These are phyloP conservation scores for Caryopteris hybrid DNA, from an alignment of 305 asterid species.

Conservation along the genomic window DNA sequence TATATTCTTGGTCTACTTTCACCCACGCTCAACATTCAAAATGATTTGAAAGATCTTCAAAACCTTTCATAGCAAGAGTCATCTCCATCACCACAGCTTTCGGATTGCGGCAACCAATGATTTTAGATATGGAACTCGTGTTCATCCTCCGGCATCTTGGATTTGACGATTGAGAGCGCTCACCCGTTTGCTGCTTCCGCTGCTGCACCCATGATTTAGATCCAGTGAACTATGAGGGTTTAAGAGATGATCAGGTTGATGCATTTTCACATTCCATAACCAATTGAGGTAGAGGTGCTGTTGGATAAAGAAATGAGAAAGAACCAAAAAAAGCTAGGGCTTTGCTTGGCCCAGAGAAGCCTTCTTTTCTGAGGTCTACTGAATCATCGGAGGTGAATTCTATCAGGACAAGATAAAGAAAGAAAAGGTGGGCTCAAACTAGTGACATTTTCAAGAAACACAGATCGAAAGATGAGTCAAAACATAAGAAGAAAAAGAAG, in stretches of 20 bases:
- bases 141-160: no score
- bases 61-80: no score
- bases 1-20: no score
- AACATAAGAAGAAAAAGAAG: conserved; percentile 38
- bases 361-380: conserved; percentile 26
- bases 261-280: conserved; percentile 63
- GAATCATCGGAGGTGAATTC: conserved; percentile 52
- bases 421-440: conserved; percentile 29
- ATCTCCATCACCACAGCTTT: no score
- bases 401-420: conserved; percentile 24
- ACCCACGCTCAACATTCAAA: no score
- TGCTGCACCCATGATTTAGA: conserved; percentile 28
- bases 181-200: no score
- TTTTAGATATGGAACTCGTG: no score
- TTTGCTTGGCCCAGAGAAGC: conserved; percentile 63
- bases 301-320: conserved; percentile 45
- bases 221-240: conserved; percentile 46
- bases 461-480: conserved; percentile 48
- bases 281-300: conserved; percentile 91
- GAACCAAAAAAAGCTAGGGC: conserved; percentile 32
- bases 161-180: no score
- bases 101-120: no score
- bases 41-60: no score
- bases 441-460: conserved; percentile 40
- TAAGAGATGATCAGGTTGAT: conserved; percentile 76